A percentile compares a stretch with the other conserved stretches of the same genome.
phyloP scores from a whole-genome alignment of 305 asterid species.

The Rubia tinctorum region DNA sequence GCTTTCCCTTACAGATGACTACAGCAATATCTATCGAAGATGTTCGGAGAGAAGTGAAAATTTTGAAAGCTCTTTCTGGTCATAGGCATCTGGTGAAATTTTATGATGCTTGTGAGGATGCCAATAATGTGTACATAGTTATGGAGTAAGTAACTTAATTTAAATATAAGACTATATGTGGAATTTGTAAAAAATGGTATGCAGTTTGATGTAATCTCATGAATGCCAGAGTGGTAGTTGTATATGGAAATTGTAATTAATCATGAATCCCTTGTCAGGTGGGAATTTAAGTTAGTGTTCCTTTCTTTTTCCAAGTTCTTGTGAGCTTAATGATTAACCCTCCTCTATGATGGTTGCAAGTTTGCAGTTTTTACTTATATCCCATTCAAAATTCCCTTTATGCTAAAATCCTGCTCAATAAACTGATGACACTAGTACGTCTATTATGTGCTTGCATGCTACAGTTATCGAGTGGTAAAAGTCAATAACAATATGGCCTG shows the following conservation, averaged over 20 bases:
- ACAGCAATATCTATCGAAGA: slow-evolving; percentile 92
- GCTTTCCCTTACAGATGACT: slow-evolving; percentile 70
- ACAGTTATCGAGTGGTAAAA: not conserved
- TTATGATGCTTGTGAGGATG: slow-evolving; percentile 95
- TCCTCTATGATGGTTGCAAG: not conserved
- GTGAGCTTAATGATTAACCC: not conserved
- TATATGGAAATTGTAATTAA: not conserved
- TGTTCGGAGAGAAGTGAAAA: slow-evolving; percentile 92
- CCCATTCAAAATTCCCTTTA: not conserved
- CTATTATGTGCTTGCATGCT: not conserved
- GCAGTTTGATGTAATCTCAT: not conserved
- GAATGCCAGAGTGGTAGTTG: not conserved
- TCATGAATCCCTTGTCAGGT: not conserved
- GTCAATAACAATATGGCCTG: slow-evolving; percentile 4
- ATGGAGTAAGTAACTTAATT: slow-evolving; percentile 81
- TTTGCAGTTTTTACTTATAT: not conserved
- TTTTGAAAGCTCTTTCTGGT: slow-evolving; percentile 90
- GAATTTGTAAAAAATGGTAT: slow-evolving; percentile 4
- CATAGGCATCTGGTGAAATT: slow-evolving; percentile 83
- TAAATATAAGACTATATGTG: slow-evolving; percentile 14
- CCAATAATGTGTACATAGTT: slow-evolving; percentile 83
- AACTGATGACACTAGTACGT: not conserved
- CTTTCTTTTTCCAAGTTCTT: not conserved
- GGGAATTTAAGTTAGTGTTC: not conserved
- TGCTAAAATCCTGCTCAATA: not conserved